These are phyloP conservation scores for Backusella westeae DNA, from an alignment of 192 early-diverging fungal genomes.

Conservation along the genomic window DNA sequence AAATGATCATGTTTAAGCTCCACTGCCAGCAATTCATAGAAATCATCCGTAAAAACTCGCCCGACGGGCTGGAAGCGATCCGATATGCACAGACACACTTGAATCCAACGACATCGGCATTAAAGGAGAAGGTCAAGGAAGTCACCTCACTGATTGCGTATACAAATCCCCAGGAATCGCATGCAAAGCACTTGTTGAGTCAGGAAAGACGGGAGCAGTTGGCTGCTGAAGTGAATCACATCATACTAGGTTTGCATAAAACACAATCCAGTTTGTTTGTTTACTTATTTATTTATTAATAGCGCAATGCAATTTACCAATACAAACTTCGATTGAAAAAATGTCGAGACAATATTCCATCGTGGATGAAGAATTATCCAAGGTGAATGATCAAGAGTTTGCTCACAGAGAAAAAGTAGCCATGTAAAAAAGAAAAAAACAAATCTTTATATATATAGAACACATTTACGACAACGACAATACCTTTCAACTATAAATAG, in stretches of 20 bases:
- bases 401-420: slow-evolving; percentile 11
- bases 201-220: slow-evolving; percentile 11
- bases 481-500: neutral
- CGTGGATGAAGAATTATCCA: neutral
- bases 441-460: neutral
- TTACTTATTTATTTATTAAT: neutral
- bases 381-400: neutral
- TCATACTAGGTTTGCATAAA: slow-evolving; percentile 5
- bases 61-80: neutral
- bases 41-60: neutral
- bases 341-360: neutral
- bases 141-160: slow-evolving; percentile 19
- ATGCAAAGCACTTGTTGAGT: neutral
- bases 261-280: neutral
- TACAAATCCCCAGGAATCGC: slow-evolving; percentile 1
- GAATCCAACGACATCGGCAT: neutral
- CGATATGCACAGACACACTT: slow-evolving; percentile 11
- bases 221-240: slow-evolving; percentile 13
- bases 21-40: slow-evolving; percentile 16
- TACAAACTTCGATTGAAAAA: slow-evolving; percentile 8
- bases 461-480: neutral
- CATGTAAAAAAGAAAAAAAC: neutral
- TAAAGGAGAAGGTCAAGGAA: neutral
- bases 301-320: slow-evolving; percentile 10
- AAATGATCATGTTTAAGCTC: slow-evolving; percentile 9